Base-by-base conservation (phyloP, 192 early-diverging fungal genomes). In the Coemansia sp. region DNA sequence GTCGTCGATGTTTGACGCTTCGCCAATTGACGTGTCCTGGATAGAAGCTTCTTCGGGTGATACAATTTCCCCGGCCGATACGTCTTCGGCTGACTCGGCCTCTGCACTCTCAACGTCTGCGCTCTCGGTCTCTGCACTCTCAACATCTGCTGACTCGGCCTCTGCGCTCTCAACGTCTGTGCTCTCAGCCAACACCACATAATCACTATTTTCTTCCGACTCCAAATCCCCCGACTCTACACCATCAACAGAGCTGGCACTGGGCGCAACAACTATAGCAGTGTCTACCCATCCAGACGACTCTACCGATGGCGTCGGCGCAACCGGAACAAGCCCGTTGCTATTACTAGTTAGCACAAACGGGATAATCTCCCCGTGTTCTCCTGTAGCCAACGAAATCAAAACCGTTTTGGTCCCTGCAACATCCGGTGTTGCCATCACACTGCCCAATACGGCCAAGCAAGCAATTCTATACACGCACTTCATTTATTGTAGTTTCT, bases 341-440 rank as follows among this genome's bases (percentile, higher is more conserved):
- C 54, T 69, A 40, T 69, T 69, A 1, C 64, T 69, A 37, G 55
- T 57, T 10, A 78, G 17, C 42, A 78, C 58, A 40, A 68, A 15
- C 0, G 75, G 75, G 20, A 78, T 59, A 1, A 78, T 57, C 51
- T 78, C 54, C 21, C 75, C 75, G 7, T 61, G 15, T 8, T 67
- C 60, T 5, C 51, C 66, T 9, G 75, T 69, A 10, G 75, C 59
- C 7, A 78, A 49, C 31, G 75, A 78, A 6, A 78, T 78, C 4
- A 78, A 58, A 7, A 78, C 57, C 1, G 75, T 78, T 42, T 47
- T 71, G 25, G 75, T 78, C 5, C 75, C 75, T 2, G 64, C 59
- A 19, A 57, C 51, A 65, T 78, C 75, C 36, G 74, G 57, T 4
- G n/a, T 40, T 3, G 67, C 73, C 28, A 63, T 34, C n/a, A 4